Evolutionary conservation across 306 rosid genomes (phyloP).

Genomic region (Corylus heterophylla): DNA sequence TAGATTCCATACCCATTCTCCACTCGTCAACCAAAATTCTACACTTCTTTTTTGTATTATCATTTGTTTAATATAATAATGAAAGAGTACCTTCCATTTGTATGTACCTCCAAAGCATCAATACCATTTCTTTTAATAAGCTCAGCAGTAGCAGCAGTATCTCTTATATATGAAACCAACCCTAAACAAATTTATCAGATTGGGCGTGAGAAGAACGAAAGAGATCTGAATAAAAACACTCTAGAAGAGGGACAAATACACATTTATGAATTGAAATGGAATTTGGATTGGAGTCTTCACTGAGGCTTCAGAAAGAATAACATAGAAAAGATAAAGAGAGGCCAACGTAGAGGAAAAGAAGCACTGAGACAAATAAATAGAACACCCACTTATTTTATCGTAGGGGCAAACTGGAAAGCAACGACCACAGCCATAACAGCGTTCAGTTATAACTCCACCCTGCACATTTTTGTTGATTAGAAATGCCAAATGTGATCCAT

Average conservation of each 20-base stretch:
- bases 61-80: conserved; percentile 8
- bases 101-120: conserved; percentile 88
- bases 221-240: conserved; percentile 8
- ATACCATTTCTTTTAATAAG: conserved; percentile 65
- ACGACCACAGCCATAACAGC: conserved; percentile 96
- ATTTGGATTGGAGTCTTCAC: neutral
- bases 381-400: conserved; percentile 71
- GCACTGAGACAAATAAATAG: neutral
- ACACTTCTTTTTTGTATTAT: neutral
- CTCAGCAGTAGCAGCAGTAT: conserved; percentile 57
- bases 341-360: conserved; percentile 5
- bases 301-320: neutral
- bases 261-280: conserved; percentile 17
- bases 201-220: conserved; percentile 1
- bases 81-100: conserved; percentile 71
- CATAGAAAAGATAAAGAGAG: neutral
- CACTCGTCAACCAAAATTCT: neutral
- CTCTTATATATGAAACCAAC: conserved; percentile 69
- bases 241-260: conserved; percentile 16
- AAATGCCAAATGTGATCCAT: neutral
- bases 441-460: conserved; percentile 88
- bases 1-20: neutral
- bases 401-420: conserved; percentile 95
- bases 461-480: conserved; percentile 29
- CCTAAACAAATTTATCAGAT: conserved; percentile 38